Percentiles rank a stretch among this genome's conserved stretches.
Evolutionary conservation across 164 flowering plant genomes (phyloP).

Genomic region (Paratinospora sagittata): DNA sequence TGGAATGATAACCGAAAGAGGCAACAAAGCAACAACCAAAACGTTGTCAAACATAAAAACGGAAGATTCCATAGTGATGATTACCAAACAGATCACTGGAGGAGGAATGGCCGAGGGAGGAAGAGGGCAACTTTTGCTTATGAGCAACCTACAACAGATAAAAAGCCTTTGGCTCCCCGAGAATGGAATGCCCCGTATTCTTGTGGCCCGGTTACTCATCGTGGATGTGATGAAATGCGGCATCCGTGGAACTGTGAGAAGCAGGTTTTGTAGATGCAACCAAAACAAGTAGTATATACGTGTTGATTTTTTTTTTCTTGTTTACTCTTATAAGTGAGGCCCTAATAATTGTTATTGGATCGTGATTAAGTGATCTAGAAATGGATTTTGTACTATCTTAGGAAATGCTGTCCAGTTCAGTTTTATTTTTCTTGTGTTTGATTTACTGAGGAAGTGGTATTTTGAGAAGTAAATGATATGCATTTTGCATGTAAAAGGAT

Average conservation of each 20-base stretch:
- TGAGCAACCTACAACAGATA: slow-evolving; percentile 15
- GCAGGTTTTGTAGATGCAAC: slow-evolving; percentile 13
- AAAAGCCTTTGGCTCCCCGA: slow-evolving; percentile 15
- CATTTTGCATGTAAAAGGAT: background rate
- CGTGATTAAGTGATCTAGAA: background rate
- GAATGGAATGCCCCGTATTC: slow-evolving; percentile 22
- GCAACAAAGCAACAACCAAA: slow-evolving; percentile 28
- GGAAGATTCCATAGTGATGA: slow-evolving; percentile 33
- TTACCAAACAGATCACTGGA: slow-evolving; percentile 18
- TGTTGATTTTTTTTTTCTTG: background rate
- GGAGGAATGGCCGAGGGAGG: slow-evolving; percentile 29
- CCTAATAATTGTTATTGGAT: background rate
- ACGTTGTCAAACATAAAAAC: slow-evolving; percentile 29
- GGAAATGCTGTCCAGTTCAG: background rate
- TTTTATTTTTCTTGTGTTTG: slow-evolving; percentile 1
- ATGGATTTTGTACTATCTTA: background rate
- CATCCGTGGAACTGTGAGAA: slow-evolving; percentile 22
- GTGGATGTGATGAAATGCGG: slow-evolving; percentile 12
- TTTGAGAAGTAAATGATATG: background rate
- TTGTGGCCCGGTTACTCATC: slow-evolving; percentile 22
- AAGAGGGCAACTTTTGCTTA: slow-evolving; percentile 28
- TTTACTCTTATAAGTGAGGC: background rate
- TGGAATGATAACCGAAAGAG: slow-evolving; percentile 25
- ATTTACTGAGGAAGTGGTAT: background rate
- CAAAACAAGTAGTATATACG: background rate